Base-by-base conservation (phyloP, 805 yeast species). In the Suhomyces sp. region DNA sequence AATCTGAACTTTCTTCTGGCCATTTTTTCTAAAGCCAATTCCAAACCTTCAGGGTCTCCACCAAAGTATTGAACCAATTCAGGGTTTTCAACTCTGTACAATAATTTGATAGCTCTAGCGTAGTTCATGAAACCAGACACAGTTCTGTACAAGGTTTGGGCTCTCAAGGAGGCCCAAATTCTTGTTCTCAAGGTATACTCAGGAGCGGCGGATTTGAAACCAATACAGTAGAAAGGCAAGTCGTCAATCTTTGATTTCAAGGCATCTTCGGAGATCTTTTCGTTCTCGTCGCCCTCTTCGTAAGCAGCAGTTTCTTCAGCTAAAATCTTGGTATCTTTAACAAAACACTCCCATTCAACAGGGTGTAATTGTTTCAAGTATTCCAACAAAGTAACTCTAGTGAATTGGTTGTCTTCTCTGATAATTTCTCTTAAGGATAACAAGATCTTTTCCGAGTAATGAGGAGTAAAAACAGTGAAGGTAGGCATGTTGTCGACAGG, bases 401-500 rank as follows among this genome's bases (percentile, higher is more conserved):
- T 89, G 72, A 87, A 90, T 75, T 91, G 97, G 67, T 92, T 97
- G 71, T 94, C 98, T 76, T 93, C 98, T 66, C 96, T 86, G 62
- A 94, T 93, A 66, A 94, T 91, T 73, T 93, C 99, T 69, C 96
- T 87, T 64, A 94, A 78, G n/a, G 97, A 89, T 47, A 93, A 76
- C 61, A 92, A 78, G 56, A 93, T 93, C 83, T 91, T 93, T 77
- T 93, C 99, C 58, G 94, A 80, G 74, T 93, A 93, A 72, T 93
- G 99, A 65, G 99, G 98, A 60, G 93, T 87, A 72, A 93, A 78
- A 20, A 94, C 98, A 39, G 99, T 92, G 73, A 94, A 94, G 10
- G 98, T 93, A 59, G 99, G 99, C 99, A 94, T 94, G 80, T 93
- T 93, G 74, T 94, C 99, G 61, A 96, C 98, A 43, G 99, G 99